Conservation (phyloP, 1,284 basidiomycete genomes). For the Ganoderma resinaceum region DNA sequence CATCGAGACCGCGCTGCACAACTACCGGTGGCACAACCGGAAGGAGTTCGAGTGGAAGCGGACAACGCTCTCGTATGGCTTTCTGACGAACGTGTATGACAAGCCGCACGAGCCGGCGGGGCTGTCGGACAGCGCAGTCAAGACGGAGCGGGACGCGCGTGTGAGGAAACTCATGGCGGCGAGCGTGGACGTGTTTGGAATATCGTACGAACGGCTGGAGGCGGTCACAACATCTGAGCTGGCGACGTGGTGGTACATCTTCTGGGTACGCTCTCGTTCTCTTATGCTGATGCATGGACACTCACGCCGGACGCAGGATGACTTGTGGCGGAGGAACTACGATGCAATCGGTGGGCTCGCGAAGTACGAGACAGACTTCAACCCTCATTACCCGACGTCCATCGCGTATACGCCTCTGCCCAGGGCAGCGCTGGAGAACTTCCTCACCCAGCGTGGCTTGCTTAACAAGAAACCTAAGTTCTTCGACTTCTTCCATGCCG, state of each 20-base stretch:
- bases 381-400: constrained; percentile 75
- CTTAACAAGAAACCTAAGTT: constrained; percentile 54
- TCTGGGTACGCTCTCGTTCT: constrained; percentile 64
- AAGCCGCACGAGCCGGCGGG: constrained; percentile 53
- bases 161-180: constrained; percentile 61
- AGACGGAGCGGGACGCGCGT: constrained; percentile 58
- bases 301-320: constrained; percentile 55
- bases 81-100: constrained; percentile 71
- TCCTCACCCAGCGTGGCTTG: constrained; percentile 69
- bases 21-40: constrained; percentile 62
- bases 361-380: constrained; percentile 65
- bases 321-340: constrained; percentile 74
- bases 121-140: constrained; percentile 54
- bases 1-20: constrained; percentile 56
- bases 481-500: constrained; percentile 67
- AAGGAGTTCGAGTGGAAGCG: constrained; percentile 63
- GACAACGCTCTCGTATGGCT: constrained; percentile 68
- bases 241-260: constrained; percentile 84
- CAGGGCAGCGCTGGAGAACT: constrained; percentile 69
- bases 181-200: constrained; percentile 56
- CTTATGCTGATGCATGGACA: neutral
- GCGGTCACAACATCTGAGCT: constrained; percentile 60
- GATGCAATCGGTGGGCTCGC: constrained; percentile 57
- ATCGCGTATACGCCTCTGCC: constrained; percentile 81
- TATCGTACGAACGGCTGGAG: constrained; percentile 65